phyloP scores from a whole-genome alignment of 2,329 filamentous ascomycete genomes.

The Neofusicoccum cordaticola region DNA sequence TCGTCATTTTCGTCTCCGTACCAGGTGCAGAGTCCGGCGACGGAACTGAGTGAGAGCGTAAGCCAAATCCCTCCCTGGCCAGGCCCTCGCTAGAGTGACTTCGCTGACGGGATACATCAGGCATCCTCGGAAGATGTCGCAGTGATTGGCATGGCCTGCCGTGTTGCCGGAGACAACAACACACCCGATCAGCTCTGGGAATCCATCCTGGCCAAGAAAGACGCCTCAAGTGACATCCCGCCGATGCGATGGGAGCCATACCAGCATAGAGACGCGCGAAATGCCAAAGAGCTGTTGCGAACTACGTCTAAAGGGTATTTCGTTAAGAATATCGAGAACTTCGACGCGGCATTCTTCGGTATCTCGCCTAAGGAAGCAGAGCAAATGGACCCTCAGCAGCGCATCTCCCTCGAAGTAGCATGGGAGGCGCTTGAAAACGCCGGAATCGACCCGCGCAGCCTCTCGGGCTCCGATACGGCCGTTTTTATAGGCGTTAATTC shows the following conservation, averaged over 20 bases:
- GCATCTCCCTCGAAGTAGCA: conserved; percentile 20
- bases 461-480: conserved; percentile 25
- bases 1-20: too few relatives aligned
- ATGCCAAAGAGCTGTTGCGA: conserved; percentile 25
- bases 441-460: conserved; percentile 19
- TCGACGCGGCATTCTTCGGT: conserved; percentile 27
- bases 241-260: conserved; percentile 32
- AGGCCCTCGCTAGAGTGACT: too few relatives aligned
- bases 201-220: conserved; percentile 28
- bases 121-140: conserved; percentile 24
- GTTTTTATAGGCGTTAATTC: conserved; percentile 27
- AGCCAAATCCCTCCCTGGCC: too few relatives aligned
- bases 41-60: too few relatives aligned
- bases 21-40: too few relatives aligned
- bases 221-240: conserved; percentile 30
- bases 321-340: conserved; percentile 21
- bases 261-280: conserved; percentile 25
- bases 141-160: conserved; percentile 35
- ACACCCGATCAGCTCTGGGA: conserved; percentile 35
- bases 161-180: conserved; percentile 30
- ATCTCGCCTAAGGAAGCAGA: conserved; percentile 21
- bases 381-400: conserved; percentile 23
- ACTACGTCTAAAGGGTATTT: too few relatives aligned
- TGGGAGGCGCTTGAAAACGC: conserved; percentile 23
- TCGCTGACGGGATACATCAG: too few relatives aligned